phyloP scores from a whole-genome alignment of 1,139 yeast genomes.

The Pichia cactophila region DNA sequence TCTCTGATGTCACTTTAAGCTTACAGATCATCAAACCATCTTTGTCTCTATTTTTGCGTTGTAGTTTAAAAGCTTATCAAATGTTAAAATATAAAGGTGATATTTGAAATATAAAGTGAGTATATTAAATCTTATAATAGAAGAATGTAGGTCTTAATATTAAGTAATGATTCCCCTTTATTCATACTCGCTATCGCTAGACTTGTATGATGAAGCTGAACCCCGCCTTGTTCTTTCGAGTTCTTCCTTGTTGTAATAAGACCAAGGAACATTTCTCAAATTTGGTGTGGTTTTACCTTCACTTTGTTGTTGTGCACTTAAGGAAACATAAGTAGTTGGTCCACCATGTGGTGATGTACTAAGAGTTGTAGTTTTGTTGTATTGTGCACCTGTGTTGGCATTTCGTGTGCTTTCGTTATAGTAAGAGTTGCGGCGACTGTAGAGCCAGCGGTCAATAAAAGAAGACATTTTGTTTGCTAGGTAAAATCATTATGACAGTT shows the following conservation, averaged over 20 bases:
- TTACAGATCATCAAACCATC: too few species aligned
- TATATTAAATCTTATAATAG: too few species aligned
- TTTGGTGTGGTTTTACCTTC: conserved; percentile 21
- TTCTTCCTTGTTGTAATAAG: conserved; percentile 18
- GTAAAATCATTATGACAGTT: background rate
- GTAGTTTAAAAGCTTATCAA: too few species aligned
- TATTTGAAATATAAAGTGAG: too few species aligned
- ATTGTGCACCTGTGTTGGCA: conserved; percentile 24
- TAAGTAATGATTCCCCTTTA: background rate
- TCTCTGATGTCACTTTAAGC: too few species aligned
- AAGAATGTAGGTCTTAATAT: too few species aligned
- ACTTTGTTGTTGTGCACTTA: too few species aligned
- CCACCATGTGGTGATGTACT: conserved; percentile 9
- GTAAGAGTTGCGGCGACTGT: conserved; percentile 15
- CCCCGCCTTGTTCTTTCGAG: conserved; percentile 6
- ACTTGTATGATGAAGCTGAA: background rate
- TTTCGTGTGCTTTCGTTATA: conserved; percentile 17
- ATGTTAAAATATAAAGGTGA: too few species aligned
- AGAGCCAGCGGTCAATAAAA: conserved; percentile 30
- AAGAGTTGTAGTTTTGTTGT: conserved; percentile 15
- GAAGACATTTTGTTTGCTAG: conserved; percentile 20
- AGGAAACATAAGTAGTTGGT: conserved; percentile 4
- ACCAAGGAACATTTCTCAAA: conserved; percentile 25
- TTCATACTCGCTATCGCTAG: background rate
- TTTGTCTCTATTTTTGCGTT: too few species aligned